Base-by-base conservation (phyloP, 2,329 filamentous ascomycete genomes). In the Calonectria pteridis region DNA sequence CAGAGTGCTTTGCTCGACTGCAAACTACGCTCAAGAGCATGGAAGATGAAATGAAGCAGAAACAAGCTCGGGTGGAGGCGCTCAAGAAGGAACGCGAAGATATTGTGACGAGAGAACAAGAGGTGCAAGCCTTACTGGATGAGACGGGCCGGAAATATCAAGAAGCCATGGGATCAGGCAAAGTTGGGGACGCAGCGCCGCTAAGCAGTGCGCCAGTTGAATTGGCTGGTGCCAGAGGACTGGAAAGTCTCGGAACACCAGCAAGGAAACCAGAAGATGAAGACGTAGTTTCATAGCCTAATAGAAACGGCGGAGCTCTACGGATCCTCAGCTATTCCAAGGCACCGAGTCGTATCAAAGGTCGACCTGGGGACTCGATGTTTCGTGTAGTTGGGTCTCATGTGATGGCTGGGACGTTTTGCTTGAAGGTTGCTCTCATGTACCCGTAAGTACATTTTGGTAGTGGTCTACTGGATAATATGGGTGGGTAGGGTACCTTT, bases 121-220 rank as follows among this genome's bases (percentile, higher is more conserved):
- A 97, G 83, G 93, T 98, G 0, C 96, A 98, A 84, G 89, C 89
- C 26, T 86, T 97, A 69, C 86, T 98, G 67, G 93, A 95, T 81
- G 93, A 97, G 82, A 94, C 95, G 0, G 95, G 94, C 0, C 92
- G 94, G 73, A 89, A 88, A 75, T 90, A 90, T 63, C 86, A 88
- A 72, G 84, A 87, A 20, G 85, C 84, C 0, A 83, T 89, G 78
- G 85, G 84, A 0, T 79, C 79, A 40, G 80, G 79, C 13, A 81
- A 79, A 18, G 69, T 72, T 1, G 77, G 73, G 9, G 76, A 79
- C 29, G 67, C 58, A 23, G 53, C 71, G 40, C 51, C 67, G 13
- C 67, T 77, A 20, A 65, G 55, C 6, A 74, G 66, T 53, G 77
- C 72, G 0, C 74, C 75, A 3, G 73, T 65, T 2, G 81, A 82